Base-by-base conservation (phyloP, 306 rosid species). In the Sicyos edulis region DNA sequence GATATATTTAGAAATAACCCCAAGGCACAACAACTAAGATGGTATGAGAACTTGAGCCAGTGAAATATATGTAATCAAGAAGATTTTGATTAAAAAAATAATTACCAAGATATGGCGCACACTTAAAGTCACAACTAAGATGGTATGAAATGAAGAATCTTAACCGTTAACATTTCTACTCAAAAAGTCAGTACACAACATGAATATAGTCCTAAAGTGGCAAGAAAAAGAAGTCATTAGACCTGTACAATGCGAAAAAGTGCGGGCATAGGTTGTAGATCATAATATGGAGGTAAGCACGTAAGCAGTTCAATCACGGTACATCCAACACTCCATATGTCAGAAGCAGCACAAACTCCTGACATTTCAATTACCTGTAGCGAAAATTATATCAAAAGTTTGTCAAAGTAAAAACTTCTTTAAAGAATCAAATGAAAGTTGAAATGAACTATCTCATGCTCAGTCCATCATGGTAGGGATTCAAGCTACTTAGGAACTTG, bases 291-390 rank as follows among this genome's bases (percentile, higher is more conserved):
- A 80, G 99, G 99, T 26, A 93, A 83, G 56, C 99, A 91, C 26
- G 99, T 91, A 81, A 93, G 99, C 74, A 93, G 96, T 80, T 93
- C 99, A 75, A 93, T 93, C 73, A 93, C 99, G 2, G 99, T 93
- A 81, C 99, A 93, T 67, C 99, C 99, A 74, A 93, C 99, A 80
- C 99, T 93, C 99, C 99, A 93, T 81, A 93, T 91, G 83, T 93
- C 99, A 44, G 99, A 93, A 87, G 99, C 99, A 73, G 99, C 99
- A 77, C 99, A 93, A 74, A 93, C 99, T 76, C 99, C 99, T 0
- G 99, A 87, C 99, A 93, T 93, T 82, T 93, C 99, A 77, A 93
- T 93, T 74, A 93, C 99, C 99, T 93, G 90, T 71, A 84, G 85
- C 76, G 49, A 26, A 50, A 22, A 37, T 68, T 47, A 21, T 57